phyloP scores from a whole-genome alignment of 495 filamentous ascomycete genomes.

The Aspergillus mulundensis region DNA sequence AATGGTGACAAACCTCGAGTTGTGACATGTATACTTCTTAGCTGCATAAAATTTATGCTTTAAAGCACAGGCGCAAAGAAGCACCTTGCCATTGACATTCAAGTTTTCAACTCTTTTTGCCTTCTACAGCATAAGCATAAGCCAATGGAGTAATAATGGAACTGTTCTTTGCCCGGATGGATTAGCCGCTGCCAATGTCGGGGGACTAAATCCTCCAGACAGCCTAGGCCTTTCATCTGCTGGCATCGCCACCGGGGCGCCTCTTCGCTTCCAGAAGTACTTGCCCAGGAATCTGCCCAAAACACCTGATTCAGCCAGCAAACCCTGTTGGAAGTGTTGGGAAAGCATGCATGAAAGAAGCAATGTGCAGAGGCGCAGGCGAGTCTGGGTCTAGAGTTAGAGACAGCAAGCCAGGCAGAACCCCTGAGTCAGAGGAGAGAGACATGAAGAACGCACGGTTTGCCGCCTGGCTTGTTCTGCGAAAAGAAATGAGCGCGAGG shows the following conservation, averaged over 20 bases:
- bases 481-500: conserved; percentile 12
- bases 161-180: too few relatives aligned
- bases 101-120: too few relatives aligned
- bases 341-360: not conserved
- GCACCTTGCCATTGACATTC: too few relatives aligned
- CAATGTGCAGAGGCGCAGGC: not conserved
- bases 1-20: too few relatives aligned
- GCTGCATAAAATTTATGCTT: too few relatives aligned
- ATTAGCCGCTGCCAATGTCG: too few relatives aligned
- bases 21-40: too few relatives aligned
- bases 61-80: too few relatives aligned
- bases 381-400: not conserved
- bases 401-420: not conserved
- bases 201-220: not conserved
- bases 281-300: not conserved
- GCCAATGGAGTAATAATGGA: too few relatives aligned
- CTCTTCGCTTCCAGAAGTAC: not conserved
- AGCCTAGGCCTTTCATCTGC: not conserved
- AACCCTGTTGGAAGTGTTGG: not conserved
- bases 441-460: conserved; percentile 9
- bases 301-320: conserved; percentile 1
- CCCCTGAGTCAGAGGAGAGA: conserved; percentile 1
- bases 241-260: not conserved
- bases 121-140: too few relatives aligned
- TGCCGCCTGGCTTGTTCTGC: conserved; percentile 10